Evolutionary conservation across 257 asterid species (phyloP).

Genomic region (Coffea canephora): DNA sequence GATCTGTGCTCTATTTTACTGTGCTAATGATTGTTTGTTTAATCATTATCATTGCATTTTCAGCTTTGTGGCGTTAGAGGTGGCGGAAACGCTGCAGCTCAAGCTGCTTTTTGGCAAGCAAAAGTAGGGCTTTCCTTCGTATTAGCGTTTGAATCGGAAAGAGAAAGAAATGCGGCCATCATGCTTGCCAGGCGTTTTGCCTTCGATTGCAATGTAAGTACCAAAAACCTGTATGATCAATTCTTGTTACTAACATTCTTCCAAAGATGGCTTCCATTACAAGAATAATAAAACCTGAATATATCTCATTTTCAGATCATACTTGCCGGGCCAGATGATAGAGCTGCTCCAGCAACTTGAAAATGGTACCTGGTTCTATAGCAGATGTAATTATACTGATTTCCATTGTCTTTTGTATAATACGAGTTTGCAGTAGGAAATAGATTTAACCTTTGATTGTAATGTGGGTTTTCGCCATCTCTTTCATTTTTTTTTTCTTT

Average conservation of each 20-base stretch:
- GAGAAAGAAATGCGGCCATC: conserved; percentile 90
- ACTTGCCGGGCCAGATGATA: conserved; percentile 80
- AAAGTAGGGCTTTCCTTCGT: conserved; percentile 63
- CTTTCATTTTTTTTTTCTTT: neutral
- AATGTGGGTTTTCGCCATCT: conserved; percentile 14
- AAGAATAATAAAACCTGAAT: neutral
- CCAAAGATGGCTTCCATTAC: neutral
- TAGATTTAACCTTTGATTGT: conserved; percentile 24
- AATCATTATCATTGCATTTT: conserved; percentile 3
- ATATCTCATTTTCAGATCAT: conserved; percentile 45
- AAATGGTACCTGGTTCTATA: conserved; percentile 17
- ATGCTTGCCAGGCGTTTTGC: conserved; percentile 92
- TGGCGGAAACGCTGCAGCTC: conserved; percentile 94
- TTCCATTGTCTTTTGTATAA: conserved; percentile 26
- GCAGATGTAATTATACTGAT: conserved; percentile 41
- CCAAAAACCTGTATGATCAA: neutral
- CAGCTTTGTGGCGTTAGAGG: conserved; percentile 97
- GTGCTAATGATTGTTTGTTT: neutral
- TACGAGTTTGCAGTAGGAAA: conserved; percentile 31
- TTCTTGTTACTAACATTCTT: neutral
- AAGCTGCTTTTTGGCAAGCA: conserved; percentile 82
- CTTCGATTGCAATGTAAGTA: conserved; percentile 82
- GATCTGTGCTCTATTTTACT: neutral
- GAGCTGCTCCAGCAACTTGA: conserved; percentile 45
- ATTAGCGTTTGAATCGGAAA: conserved; percentile 77